A percentile compares a stretch with the other conserved stretches of the same genome.
Conservation (phyloP, 192 early-diverging fungal species). For the Phlyctochytrium arcticum region DNA sequence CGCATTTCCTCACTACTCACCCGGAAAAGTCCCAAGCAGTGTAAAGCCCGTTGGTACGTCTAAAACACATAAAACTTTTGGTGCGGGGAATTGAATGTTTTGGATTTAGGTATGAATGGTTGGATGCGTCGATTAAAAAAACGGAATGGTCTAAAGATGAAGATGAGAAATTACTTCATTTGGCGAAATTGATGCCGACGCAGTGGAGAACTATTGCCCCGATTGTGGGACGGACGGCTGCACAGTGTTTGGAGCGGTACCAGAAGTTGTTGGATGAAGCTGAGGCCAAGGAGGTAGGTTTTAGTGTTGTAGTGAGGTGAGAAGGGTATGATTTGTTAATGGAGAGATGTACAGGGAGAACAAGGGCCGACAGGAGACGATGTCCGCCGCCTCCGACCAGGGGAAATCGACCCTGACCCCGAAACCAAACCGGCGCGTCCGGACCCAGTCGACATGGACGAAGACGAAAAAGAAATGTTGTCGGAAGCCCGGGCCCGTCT, state of each 20-base stretch:
- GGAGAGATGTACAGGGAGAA: conserved; percentile 50
- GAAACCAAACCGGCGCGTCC: conserved; percentile 96
- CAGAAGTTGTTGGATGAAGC: conserved; percentile 95
- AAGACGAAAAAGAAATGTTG: conserved; percentile 99
- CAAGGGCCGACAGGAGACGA: conserved; percentile 78
- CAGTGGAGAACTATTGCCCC: conserved; percentile 99
- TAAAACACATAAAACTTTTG: too few species aligned
- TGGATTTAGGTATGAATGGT: conserved; percentile 71
- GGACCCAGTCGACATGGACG: conserved; percentile 99
- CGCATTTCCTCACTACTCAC: conserved; percentile 94
- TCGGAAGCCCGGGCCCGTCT: conserved; percentile 95
- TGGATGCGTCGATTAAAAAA: conserved; percentile 98
- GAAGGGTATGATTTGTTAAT: neutral
- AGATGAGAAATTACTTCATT: conserved; percentile 93
- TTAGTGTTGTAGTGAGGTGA: neutral
- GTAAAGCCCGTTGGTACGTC: conserved; percentile 93
- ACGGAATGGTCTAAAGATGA: conserved; percentile 99
- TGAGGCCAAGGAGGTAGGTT: conserved; percentile 67
- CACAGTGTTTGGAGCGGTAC: conserved; percentile 96
- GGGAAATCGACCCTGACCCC: conserved; percentile 96
- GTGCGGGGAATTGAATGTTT: neutral
- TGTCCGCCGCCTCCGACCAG: conserved; percentile 80
- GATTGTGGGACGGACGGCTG: conserved; percentile 92
- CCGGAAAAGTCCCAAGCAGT: conserved; percentile 95
- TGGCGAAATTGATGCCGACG: conserved; percentile 98